Evolutionary conservation across 2,329 filamentous ascomycete species (phyloP), one percentile per base, ranked within the genome.

Genomic region (Fusarium fujikuroi): DNA sequence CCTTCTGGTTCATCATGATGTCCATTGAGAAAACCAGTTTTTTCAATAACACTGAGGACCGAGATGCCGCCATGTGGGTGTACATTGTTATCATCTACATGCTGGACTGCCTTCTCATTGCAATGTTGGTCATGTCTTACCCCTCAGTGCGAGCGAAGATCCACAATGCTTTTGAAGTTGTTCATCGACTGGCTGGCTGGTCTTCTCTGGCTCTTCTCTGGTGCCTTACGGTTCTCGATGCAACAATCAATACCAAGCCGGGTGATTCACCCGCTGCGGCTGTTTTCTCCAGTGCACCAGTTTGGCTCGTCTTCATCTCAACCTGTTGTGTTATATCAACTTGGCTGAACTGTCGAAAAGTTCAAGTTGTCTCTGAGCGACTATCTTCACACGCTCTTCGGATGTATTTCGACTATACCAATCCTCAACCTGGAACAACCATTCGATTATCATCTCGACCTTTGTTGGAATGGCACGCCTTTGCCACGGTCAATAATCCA

Each of bases 321-420:
- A 93, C 92, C 4, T 72, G 85, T 28, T 86, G 90, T 65, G 86
- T 94, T 61, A 81, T 91, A 46, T 88, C 91, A 56, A 91, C 93
- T 8, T 95, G 93, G 92, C 78, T 91, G 0, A 85, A 88, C 59
- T 87, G 94, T 23, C 88, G 92, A 43, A 89, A 88, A 70, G 88
- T 92, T 59, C 81, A 83, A 8, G 90, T 94, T 67, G 82, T 85
- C 21, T 84, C 90, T 5, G 90, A 93, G 75, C 81, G 85, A 9
- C 87, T 95, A 9, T 94, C 92, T 0, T 78, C 85, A 8, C 92
- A 94, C 80, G 92, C 92, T 23, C 82, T 92, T 30, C 88, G 90
- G 32, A 87, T 95, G n/a, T 88, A 91, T 77, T 91, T 93, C 74
- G 82, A 84, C 76, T 89, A 91, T 80, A 84, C 86, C 36, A 85